Conservation (phyloP, 2,329 filamentous ascomycete species). For the Xylaria sp. region DNA sequence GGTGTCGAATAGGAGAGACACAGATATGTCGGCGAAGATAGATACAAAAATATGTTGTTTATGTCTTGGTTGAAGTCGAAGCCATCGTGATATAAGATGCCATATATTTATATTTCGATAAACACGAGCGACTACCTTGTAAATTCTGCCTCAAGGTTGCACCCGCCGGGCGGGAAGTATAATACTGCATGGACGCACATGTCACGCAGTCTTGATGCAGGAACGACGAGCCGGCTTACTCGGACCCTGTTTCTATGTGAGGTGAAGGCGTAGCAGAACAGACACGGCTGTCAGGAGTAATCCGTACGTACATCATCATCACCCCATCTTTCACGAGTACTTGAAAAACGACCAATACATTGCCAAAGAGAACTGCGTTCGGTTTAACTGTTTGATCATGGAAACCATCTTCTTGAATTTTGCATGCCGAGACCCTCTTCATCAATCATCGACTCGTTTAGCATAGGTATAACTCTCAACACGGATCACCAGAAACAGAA, state of each 20-base stretch:
- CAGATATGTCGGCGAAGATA: background rate
- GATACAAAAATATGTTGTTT: background rate
- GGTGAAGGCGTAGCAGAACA: background rate
- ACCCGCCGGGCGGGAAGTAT: background rate
- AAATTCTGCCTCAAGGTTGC: background rate
- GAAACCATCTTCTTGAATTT: slow-evolving; percentile 5
- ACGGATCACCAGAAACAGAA: slow-evolving; percentile 12
- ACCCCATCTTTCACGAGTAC: background rate
- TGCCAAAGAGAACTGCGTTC: background rate
- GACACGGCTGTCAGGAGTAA: too few relatives aligned
- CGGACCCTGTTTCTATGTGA: background rate
- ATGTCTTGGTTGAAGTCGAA: slow-evolving; percentile 1
- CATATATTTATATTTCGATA: background rate
- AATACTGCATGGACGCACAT: background rate
- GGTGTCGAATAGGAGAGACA: slow-evolving; percentile 1
- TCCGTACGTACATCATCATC: background rate
- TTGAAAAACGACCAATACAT: background rate
- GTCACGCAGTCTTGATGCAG: slow-evolving; percentile 26
- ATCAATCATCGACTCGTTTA: slow-evolving; percentile 19
- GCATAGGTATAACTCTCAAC: slow-evolving; percentile 4
- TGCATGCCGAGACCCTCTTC: slow-evolving; percentile 9
- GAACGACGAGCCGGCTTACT: background rate
- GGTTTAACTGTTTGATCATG: slow-evolving; percentile 11
- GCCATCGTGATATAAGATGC: slow-evolving; percentile 1
- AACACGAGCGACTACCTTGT: background rate